Evolutionary conservation across 2,329 filamentous ascomycete genomes (phyloP).

Genomic region (Neurospora crassa): DNA sequence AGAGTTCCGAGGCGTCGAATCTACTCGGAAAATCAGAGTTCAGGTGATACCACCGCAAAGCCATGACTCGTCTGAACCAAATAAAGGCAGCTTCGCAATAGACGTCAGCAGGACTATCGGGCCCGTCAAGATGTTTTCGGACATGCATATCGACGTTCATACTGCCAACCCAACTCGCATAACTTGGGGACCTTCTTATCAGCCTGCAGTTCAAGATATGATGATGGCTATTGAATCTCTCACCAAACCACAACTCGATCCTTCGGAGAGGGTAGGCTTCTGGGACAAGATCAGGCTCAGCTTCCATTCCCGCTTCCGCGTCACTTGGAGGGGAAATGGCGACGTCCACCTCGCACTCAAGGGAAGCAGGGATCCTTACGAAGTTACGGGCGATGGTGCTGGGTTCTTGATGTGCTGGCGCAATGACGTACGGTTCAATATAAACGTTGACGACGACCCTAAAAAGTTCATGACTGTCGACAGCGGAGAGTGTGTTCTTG

Average conservation of each 20-base stretch:
- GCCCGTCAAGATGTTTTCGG: conserved; percentile 92
- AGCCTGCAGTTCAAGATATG: conserved; percentile 97
- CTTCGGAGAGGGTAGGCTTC: conserved; percentile 88
- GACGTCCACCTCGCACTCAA: conserved; percentile 92
- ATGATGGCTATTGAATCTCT: conserved; percentile 99
- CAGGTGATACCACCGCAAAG: conserved; percentile 64
- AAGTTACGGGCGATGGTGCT: conserved; percentile 83
- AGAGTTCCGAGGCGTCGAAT: conserved; percentile 75
- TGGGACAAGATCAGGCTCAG: conserved; percentile 97
- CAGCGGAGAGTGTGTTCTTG: conserved; percentile 89
- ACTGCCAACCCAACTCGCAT: conserved; percentile 85
- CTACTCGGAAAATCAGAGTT: conserved; percentile 69
- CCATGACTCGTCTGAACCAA: conserved; percentile 35
- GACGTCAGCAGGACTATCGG: conserved; percentile 86
- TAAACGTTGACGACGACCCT: conserved; percentile 78
- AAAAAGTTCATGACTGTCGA: conserved; percentile 92
- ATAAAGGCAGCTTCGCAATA: conserved; percentile 63
- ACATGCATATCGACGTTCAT: conserved; percentile 87
- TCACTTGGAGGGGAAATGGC: conserved; percentile 90
- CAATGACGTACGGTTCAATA: conserved; percentile 79
- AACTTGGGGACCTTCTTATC: conserved; percentile 95
- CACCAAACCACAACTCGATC: conserved; percentile 89
- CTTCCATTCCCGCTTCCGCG: conserved; percentile 82
- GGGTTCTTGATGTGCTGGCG: conserved; percentile 99
- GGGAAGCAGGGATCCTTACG: conserved; percentile 84